Evolutionary conservation across 192 early-diverging fungal genomes (phyloP).

Genomic region (Podila epicladia): DNA sequence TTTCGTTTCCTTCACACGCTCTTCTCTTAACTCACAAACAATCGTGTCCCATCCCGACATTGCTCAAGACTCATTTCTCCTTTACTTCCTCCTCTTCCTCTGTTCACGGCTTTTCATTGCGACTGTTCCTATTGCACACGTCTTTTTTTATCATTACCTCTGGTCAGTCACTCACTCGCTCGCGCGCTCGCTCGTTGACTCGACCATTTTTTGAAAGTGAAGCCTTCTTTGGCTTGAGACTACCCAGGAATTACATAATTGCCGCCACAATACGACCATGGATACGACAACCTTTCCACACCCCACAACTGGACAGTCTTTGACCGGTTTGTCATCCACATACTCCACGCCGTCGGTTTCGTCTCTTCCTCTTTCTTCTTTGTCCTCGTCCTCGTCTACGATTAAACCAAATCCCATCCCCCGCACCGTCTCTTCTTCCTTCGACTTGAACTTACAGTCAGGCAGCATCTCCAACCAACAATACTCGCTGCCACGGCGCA

Average conservation of each 20-base stretch:
- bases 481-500: not conserved
- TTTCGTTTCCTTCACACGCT: not conserved
- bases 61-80: not conserved
- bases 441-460: conserved; percentile 3
- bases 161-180: too few species aligned
- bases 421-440: conserved; percentile 7
- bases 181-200: too few species aligned
- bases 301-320: not conserved
- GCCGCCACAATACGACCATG: not conserved
- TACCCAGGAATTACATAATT: too few species aligned
- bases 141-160: conserved; percentile 3
- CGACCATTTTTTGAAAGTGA: too few species aligned
- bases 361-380: not conserved
- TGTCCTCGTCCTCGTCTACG: not conserved
- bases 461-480: conserved; percentile 1
- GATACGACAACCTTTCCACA: conserved; percentile 6
- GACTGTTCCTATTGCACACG: too few species aligned
- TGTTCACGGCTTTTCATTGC: not conserved
- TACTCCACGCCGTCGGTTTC: not conserved
- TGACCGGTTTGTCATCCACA: conserved; percentile 2
- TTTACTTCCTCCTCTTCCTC: conserved; percentile 3
- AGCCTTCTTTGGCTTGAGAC: too few species aligned
- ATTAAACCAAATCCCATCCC: not conserved
- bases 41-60: not conserved
- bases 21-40: not conserved